A percentile compares a stretch with the other conserved stretches of the same genome.
phyloP scores from a whole-genome alignment of 139 green algal genomes.

The Chlamydomonas sp. region DNA sequence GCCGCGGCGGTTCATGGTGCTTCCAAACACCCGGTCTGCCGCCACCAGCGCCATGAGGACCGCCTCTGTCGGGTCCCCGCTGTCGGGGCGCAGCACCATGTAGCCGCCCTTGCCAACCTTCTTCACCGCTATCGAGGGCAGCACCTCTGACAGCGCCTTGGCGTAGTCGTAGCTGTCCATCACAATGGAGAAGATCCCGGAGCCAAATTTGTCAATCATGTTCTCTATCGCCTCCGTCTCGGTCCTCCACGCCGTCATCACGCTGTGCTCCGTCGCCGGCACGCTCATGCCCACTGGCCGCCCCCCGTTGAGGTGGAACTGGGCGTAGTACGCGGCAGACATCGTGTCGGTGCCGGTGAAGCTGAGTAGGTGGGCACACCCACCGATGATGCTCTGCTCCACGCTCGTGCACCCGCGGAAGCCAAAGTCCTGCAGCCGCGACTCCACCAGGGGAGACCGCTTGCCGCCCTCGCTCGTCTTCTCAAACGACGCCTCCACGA shows the following conservation, averaged over 20 bases:
- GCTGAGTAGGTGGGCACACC: conserved; percentile 79
- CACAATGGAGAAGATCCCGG: conserved; percentile 66
- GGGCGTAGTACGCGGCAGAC: conserved; percentile 77
- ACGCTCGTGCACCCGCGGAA: conserved; percentile 70
- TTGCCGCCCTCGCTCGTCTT: conserved; percentile 48
- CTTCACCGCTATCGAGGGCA: conserved; percentile 57
- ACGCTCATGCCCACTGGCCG: conserved; percentile 67
- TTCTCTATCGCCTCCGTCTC: conserved; percentile 74
- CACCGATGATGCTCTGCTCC: conserved; percentile 82
- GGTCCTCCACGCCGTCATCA: conserved; percentile 84
- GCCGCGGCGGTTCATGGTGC: conserved; percentile 60
- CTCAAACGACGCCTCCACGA: conserved; percentile 73
- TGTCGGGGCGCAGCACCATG: conserved; percentile 82
- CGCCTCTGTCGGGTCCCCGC: conserved; percentile 71
- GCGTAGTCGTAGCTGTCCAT: conserved; percentile 89
- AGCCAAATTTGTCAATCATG: conserved; percentile 82
- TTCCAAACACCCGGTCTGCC: conserved; percentile 53
- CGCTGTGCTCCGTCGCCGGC: conserved; percentile 82
- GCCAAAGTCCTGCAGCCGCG: conserved; percentile 49
- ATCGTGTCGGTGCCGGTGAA: conserved; percentile 84
- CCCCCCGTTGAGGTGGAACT: conserved; percentile 81
- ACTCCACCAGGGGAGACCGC: conserved; percentile 46
- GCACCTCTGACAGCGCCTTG: conserved; percentile 61
- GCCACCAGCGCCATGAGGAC: conserved; percentile 52
- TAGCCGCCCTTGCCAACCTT: conserved; percentile 66